These are phyloP conservation scores for Cryphonectria parasitica DNA, from an alignment of 2,329 filamentous ascomycete genomes.

Conservation along the genomic window DNA sequence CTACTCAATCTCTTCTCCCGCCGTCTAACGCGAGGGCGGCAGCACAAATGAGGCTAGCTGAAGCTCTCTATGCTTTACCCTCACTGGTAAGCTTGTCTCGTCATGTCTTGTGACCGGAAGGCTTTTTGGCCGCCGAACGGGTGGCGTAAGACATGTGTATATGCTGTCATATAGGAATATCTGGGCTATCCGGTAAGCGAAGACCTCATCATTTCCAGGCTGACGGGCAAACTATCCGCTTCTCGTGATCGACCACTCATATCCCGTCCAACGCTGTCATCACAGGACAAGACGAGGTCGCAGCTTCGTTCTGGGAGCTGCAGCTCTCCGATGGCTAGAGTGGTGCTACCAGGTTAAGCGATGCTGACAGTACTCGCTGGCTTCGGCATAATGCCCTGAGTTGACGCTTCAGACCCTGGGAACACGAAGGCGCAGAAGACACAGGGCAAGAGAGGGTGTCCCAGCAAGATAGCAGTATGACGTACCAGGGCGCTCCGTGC, in stretches of 20 bases:
- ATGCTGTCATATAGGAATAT: neutral
- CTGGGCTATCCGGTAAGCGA: neutral
- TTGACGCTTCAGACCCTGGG: neutral
- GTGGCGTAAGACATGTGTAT: neutral
- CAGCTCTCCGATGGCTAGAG: constrained; percentile 29
- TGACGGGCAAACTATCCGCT: constrained; percentile 19
- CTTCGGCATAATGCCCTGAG: neutral
- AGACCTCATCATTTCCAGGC: neutral
- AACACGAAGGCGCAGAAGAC: neutral
- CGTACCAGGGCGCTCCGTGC: constrained; percentile 9
- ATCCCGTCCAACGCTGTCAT: constrained; percentile 17
- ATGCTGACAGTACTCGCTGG: neutral
- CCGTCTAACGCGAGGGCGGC: neutral
- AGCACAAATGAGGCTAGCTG: neutral
- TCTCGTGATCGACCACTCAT: constrained; percentile 9
- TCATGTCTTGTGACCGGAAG: neutral
- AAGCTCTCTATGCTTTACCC: neutral
- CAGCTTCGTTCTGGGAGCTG: constrained; percentile 8
- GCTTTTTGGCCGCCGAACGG: neutral
- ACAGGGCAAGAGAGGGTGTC: neutral
- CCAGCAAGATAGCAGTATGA: neutral
- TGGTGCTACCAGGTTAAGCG: constrained; percentile 25
- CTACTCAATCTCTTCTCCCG: neutral
- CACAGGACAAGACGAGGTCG: neutral
- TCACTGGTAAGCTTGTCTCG: neutral